Conservation (phyloP, 2,329 filamentous ascomycete species). For the Talaromyces atroroseus region DNA sequence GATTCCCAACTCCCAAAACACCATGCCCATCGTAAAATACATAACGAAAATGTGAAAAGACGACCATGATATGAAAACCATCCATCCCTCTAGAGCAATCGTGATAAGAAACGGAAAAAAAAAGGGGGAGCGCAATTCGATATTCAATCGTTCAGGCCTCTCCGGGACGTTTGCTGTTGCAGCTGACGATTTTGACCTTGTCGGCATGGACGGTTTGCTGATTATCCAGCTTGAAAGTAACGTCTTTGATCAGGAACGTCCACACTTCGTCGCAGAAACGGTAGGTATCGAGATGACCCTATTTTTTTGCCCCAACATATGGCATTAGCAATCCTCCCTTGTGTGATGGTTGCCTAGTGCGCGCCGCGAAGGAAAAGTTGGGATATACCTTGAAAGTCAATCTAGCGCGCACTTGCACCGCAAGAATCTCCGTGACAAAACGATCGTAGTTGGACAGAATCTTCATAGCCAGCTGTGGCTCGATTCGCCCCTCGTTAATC, state of each 20-base stretch:
- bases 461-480: slow-evolving; percentile 98
- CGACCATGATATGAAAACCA: too few relatives aligned
- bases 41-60: background rate
- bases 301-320: background rate
- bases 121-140: background rate
- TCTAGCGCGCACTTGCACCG: slow-evolving; percentile 85
- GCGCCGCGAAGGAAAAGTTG: background rate
- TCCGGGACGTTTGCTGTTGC: slow-evolving; percentile 78
- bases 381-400: slow-evolving; percentile 82
- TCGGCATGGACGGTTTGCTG: slow-evolving; percentile 71
- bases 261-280: slow-evolving; percentile 99
- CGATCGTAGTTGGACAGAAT: slow-evolving; percentile 94
- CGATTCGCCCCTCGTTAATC: slow-evolving; percentile 89
- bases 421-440: slow-evolving; percentile 82
- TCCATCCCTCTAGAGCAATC: too few relatives aligned
- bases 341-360: too few relatives aligned
- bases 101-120: background rate
- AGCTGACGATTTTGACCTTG: slow-evolving; percentile 97
- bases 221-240: slow-evolving; percentile 96
- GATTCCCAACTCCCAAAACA: too few relatives aligned
- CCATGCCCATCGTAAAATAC: background rate
- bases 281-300: slow-evolving; percentile 97
- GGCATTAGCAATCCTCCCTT: too few relatives aligned
- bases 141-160: slow-evolving; percentile 35
- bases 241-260: slow-evolving; percentile 98